Percentiles rank a stretch among this genome's conserved stretches.
Evolutionary conservation across 108 stramenopile genomes (phyloP).

Genomic region (Skeletonema potamos): DNA sequence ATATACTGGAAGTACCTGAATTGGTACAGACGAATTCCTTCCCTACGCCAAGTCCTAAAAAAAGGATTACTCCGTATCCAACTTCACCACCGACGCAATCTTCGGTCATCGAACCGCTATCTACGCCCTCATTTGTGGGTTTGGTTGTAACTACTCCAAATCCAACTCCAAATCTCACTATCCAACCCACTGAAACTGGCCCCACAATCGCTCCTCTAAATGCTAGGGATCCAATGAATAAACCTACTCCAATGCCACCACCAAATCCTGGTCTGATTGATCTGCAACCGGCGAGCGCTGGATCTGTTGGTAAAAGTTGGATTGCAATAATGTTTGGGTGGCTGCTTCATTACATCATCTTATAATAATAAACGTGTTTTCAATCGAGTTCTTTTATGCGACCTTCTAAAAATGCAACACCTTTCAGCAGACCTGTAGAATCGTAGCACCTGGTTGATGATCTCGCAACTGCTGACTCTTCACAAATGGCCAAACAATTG

Average conservation of each 20-base stretch:
- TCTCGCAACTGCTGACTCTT: constrained; percentile 11
- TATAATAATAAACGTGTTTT: not conserved
- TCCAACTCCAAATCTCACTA: not conserved
- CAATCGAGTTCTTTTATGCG: not conserved
- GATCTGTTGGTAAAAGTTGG: not conserved
- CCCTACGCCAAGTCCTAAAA: not conserved
- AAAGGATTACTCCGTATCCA: not conserved
- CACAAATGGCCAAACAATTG: constrained; percentile 18
- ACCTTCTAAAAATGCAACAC: constrained; percentile 22
- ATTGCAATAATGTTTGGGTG: not conserved
- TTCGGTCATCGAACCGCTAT: not conserved
- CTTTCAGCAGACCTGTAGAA: constrained; percentile 16
- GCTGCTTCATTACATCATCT: not conserved
- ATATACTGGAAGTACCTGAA: not conserved
- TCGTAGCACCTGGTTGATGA: constrained; percentile 21
- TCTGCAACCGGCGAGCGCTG: not conserved
- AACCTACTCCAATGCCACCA: not conserved
- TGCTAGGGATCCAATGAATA: not conserved
- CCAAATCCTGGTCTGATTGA: not conserved
- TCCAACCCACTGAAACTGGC: not conserved
- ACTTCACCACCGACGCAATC: not conserved
- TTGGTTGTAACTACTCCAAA: not conserved
- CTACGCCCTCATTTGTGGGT: not conserved
- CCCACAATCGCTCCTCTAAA: not conserved
- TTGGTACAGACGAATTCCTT: not conserved